Evolutionary conservation across 2,329 filamentous ascomycete genomes (phyloP), one percentile per base, ranked within the genome.

Genomic region (Talaromyces sp.): DNA sequence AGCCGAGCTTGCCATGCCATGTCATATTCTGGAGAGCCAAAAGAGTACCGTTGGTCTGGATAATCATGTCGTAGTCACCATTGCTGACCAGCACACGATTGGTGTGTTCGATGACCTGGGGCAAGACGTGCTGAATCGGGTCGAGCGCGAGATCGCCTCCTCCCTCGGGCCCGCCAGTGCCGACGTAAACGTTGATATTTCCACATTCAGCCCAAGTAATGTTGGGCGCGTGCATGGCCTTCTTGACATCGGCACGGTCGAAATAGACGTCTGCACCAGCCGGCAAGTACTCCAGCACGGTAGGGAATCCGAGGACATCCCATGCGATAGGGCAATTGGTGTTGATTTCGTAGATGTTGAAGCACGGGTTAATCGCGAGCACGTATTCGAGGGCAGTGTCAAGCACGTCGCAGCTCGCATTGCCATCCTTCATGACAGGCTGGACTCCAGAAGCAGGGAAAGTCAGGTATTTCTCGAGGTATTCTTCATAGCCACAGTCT

Each of bases 11-110:
- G 4, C 89, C 89, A 60, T 85, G 84, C 85, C 86, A 93, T 0
- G 88, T 92, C 86, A 92, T 90, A 76, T 92, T 92, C 70, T 93
- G 89, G 61, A 92, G 86, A 1, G 83, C 82, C 7, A 91, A 77
- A 1, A 93, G 78, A 0, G 88, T 88, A 17, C 89, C 89, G 70
- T 89, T 88, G 67, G 81, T 78, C 26, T 88, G 77, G 10, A 91
- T 80, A 62, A 89, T 81, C 69, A 82, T 89, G 74, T 92, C 90
- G 11, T 88, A 80, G 54, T 83, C 77, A 11, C 89, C 90, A 68
- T 92, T 89, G 2, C 81, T 87, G 67, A 94, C 85, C 65, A 94
- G 81, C 9, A 90, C 89, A 63, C 88, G 87, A 53, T 88, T 81
- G 1, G 88, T 89, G 32, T 80, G 79, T 67, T 75, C 72, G 9